phyloP scores from a whole-genome alignment of 768 basidiomycete genomes.

The Auriscalpium orientale region DNA sequence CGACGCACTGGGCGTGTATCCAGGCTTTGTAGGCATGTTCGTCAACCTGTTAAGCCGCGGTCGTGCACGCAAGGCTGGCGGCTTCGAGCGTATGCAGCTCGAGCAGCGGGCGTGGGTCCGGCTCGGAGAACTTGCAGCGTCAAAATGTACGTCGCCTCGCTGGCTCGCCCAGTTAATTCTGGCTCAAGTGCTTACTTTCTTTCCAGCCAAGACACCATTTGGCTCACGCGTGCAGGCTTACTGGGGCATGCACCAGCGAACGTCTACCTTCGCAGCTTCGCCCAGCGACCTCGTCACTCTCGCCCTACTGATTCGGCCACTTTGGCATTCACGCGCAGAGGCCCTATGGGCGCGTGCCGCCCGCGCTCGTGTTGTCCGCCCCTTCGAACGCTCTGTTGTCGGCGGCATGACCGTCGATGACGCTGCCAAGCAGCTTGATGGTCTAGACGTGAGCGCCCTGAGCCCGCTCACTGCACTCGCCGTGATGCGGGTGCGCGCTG shows the following conservation, averaged over 20 bases:
- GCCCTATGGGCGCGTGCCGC: slow-evolving; percentile 36
- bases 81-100: slow-evolving; percentile 32
- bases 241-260: slow-evolving; percentile 38
- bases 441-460: slow-evolving; percentile 20
- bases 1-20: slow-evolving; percentile 30
- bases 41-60: slow-evolving; percentile 20
- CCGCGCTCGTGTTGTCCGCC: slow-evolving; percentile 24
- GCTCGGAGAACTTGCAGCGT: slow-evolving; percentile 39
- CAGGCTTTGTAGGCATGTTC: slow-evolving; percentile 30
- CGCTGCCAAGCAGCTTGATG: slow-evolving; percentile 36
- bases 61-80: slow-evolving; percentile 19
- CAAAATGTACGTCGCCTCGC: slow-evolving; percentile 23
- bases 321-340: slow-evolving; percentile 37
- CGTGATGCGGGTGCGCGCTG: slow-evolving; percentile 38
- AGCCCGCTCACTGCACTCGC: slow-evolving; percentile 44
- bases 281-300: slow-evolving; percentile 49
- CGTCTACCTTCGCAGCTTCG: slow-evolving; percentile 31
- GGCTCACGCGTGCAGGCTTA: slow-evolving; percentile 47
- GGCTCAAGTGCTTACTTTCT: neutral
- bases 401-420: slow-evolving; percentile 44
- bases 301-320: slow-evolving; percentile 44
- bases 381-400: slow-evolving; percentile 51
- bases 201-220: slow-evolving; percentile 21
- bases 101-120: slow-evolving; percentile 45
- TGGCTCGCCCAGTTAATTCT: slow-evolving; percentile 20